A percentile compares a stretch with the other conserved stretches of the same genome.
Evolutionary conservation across 768 basidiomycete species (phyloP).

Genomic region (Vishniacozyma victoriae): DNA sequence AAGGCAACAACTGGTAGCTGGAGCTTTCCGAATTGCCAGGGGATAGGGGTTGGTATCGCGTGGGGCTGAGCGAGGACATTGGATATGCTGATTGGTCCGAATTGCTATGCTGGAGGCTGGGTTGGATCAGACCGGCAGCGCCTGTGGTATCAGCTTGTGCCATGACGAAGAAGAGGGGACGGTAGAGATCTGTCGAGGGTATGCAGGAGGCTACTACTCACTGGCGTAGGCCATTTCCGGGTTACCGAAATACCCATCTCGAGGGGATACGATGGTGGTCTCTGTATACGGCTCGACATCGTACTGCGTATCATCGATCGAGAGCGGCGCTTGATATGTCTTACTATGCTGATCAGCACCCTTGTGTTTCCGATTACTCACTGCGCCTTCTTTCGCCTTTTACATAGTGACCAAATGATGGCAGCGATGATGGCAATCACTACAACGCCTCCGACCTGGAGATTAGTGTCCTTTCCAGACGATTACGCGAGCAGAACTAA

Average conservation of each 20-base stretch:
- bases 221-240: constrained; percentile 4
- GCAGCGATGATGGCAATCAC: neutral
- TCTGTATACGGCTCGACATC: constrained; percentile 10
- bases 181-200: neutral
- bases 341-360: neutral
- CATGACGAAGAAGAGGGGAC: neutral
- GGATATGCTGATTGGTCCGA: neutral
- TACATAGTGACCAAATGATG: neutral
- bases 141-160: no score
- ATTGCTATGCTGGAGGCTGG: neutral
- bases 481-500: neutral
- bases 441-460: constrained; percentile 5
- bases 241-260: neutral
- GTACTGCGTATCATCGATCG: constrained; percentile 2
- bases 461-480: neutral
- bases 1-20: neutral
- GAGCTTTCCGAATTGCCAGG: constrained; percentile 1
- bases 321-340: neutral
- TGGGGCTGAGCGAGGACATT: neutral
- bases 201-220: constrained; percentile 1
- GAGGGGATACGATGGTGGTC: no score
- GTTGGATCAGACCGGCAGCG: neutral
- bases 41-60: neutral
- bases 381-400: neutral
- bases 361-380: neutral